phyloP scores from a whole-genome alignment of 148 eudicot species.

The Rhododendron ovatum region DNA sequence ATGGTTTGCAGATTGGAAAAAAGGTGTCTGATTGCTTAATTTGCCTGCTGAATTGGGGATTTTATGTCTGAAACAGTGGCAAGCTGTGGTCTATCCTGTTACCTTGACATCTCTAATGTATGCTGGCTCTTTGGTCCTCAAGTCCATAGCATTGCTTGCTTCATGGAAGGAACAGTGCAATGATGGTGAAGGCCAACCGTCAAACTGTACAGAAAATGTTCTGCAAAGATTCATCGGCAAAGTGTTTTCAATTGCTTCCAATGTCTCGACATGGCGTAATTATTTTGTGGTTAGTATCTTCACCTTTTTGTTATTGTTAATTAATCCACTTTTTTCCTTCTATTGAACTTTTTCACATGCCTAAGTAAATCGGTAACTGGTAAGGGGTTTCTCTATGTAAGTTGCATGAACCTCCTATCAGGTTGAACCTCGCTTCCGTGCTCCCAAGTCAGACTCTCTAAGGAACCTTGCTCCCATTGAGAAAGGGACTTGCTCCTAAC shows the following conservation, averaged over 20 bases:
- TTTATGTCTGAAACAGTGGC: conserved; percentile 86
- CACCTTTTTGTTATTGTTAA: not conserved
- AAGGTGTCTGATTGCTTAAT: conserved; percentile 44
- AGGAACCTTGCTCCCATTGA: not conserved
- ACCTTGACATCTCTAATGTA: conserved; percentile 82
- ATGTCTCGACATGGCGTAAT: conserved; percentile 78
- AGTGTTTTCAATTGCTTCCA: conserved; percentile 33
- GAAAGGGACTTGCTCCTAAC: not conserved
- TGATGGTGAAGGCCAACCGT: conserved; percentile 18
- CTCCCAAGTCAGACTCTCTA: not conserved
- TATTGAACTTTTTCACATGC: not conserved
- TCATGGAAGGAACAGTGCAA: conserved; percentile 35
- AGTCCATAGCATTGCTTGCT: conserved; percentile 36
- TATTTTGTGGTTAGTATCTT: conserved; percentile 73
- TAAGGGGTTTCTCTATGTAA: not conserved
- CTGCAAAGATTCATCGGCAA: conserved; percentile 21
- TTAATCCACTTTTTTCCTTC: not conserved
- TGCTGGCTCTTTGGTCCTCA: conserved; percentile 63
- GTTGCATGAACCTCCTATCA: not conserved
- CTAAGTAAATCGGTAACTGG: not conserved
- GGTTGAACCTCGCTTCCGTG: not conserved
- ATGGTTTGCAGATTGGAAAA: conserved; percentile 49
- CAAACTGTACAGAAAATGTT: conserved; percentile 20
- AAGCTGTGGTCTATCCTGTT: conserved; percentile 63
- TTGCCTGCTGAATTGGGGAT: conserved; percentile 54